Conservation (phyloP, 768 basidiomycete species). For the Russula foetens region DNA sequence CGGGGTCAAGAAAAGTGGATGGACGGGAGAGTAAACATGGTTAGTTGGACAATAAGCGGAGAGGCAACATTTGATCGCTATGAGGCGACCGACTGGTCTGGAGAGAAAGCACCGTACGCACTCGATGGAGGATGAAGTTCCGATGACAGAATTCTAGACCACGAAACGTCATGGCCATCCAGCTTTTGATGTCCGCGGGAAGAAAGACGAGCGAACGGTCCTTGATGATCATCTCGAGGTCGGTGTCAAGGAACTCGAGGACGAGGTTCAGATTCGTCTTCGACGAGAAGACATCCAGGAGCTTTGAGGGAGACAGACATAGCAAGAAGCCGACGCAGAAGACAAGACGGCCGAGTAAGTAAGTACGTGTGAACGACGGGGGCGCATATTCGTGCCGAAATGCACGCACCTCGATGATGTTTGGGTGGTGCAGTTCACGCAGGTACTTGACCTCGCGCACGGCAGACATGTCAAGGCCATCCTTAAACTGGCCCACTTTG, state of each 20-base stretch:
- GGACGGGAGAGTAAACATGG: too few relatives aligned
- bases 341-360: background rate
- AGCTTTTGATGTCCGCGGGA: constrained; percentile 94
- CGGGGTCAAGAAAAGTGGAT: too few relatives aligned
- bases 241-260: constrained; percentile 91
- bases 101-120: constrained; percentile 29
- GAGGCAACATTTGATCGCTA: too few relatives aligned
- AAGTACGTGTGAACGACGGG: background rate
- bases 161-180: constrained; percentile 97
- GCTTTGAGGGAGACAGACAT: constrained; percentile 36
- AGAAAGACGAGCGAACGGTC: constrained; percentile 88
- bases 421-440: constrained; percentile 87
- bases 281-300: constrained; percentile 93
- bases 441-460: constrained; percentile 97
- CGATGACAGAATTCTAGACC: constrained; percentile 98
- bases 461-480: constrained; percentile 98
- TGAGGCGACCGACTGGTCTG: too few relatives aligned
- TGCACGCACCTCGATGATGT: constrained; percentile 78
- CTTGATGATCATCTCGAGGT: constrained; percentile 95
- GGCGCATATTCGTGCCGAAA: background rate
- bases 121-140: constrained; percentile 89
- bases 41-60: too few relatives aligned
- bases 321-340: background rate
- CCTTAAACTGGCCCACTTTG: constrained; percentile 93
- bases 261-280: constrained; percentile 97